phyloP scores from a whole-genome alignment of 139 green algal genomes.

The Haematococcus lacustris region DNA sequence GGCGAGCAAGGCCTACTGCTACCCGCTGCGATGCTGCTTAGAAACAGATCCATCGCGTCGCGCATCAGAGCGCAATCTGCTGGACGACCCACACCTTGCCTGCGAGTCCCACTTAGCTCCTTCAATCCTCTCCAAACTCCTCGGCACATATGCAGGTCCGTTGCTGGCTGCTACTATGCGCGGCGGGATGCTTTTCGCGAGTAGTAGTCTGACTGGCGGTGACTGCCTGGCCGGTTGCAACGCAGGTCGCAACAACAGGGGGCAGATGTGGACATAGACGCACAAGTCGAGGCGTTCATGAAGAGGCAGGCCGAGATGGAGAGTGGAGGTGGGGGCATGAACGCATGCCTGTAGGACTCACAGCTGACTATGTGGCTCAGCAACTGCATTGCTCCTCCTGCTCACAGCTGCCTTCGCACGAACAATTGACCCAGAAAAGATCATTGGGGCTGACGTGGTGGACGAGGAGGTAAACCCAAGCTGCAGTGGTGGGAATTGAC shows the following conservation, averaged over 20 bases:
- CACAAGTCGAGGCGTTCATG: constrained; percentile 76
- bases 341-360: not conserved
- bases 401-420: constrained; percentile 47
- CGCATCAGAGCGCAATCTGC: no score
- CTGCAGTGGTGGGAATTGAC: no score
- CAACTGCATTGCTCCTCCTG: constrained; percentile 2
- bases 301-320: constrained; percentile 74
- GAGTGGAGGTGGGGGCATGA: constrained; percentile 45
- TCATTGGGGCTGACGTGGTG: constrained; percentile 48
- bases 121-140: no score
- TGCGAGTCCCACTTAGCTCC: no score
- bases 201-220: no score
- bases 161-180: no score
- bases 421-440: constrained; percentile 22
- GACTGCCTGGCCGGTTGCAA: not conserved
- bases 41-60: no score
- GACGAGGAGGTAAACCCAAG: constrained; percentile 47
- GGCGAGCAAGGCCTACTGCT: no score
- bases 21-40: no score
- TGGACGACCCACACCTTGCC: no score
- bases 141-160: no score
- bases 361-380: not conserved
- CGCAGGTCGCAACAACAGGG: constrained; percentile 9
- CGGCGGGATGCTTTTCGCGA: no score
- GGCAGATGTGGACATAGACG: constrained; percentile 72